Evolutionary conservation across 371 early-diverging fungal species (phyloP).

Genomic region (Haplosporangium sp.): DNA sequence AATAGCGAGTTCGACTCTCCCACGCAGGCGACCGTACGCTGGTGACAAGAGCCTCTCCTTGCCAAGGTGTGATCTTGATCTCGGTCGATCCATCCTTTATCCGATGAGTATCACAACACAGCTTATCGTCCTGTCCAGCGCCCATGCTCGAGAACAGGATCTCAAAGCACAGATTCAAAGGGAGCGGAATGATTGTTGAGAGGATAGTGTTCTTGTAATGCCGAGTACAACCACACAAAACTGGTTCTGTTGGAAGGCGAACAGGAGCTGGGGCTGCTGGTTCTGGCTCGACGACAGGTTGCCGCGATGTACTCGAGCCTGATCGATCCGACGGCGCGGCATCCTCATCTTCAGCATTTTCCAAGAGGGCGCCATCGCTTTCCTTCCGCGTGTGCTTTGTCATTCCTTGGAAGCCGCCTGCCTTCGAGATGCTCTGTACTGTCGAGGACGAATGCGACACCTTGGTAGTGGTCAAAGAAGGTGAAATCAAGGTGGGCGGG

Average conservation of each 20-base stretch:
- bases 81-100: constrained; percentile 40
- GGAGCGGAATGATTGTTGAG: constrained; percentile 29
- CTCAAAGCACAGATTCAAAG: constrained; percentile 39
- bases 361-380: constrained; percentile 5
- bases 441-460: constrained; percentile 42
- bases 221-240: constrained; percentile 27
- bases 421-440: constrained; percentile 18
- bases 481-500: constrained; percentile 33
- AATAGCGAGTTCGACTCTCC: constrained; percentile 22
- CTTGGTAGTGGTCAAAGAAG: constrained; percentile 45
- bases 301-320: no score
- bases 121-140: constrained; percentile 25
- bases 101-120: constrained; percentile 34
- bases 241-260: constrained; percentile 17
- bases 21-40: neutral
- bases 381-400: constrained; percentile 19
- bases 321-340: neutral
- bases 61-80: constrained; percentile 37
- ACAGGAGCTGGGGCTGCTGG: neutral
- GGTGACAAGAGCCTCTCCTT: neutral
- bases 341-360: neutral
- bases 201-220: constrained; percentile 34
- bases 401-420: constrained; percentile 11
- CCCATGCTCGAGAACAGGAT: constrained; percentile 35
- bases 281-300: neutral